phyloP scores from a whole-genome alignment of 2,329 filamentous ascomycete genomes.

The Lasiodiplodia hormozganensis region DNA sequence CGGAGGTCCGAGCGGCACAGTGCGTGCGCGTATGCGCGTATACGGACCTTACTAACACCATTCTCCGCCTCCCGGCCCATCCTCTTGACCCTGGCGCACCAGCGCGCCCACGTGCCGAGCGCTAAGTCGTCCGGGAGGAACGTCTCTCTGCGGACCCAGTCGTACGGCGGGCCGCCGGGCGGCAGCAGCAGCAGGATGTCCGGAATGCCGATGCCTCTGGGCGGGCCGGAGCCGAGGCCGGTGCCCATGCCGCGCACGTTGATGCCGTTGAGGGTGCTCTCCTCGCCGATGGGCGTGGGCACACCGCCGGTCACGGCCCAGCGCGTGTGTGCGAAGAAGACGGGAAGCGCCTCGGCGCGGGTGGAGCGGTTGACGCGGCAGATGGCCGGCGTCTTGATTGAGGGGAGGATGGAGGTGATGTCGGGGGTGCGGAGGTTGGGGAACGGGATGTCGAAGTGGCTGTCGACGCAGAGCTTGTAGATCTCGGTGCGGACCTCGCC shows the following conservation, averaged over 20 bases:
- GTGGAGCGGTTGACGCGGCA: background rate
- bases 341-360: background rate
- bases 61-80: background rate
- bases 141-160: background rate
- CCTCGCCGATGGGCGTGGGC: background rate
- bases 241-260: background rate
- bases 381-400: background rate
- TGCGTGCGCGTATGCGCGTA: background rate
- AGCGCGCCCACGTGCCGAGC: background rate
- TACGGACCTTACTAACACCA: background rate
- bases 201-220: background rate
- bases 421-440: background rate
- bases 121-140: background rate
- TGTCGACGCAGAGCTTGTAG: background rate
- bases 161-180: background rate
- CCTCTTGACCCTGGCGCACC: background rate
- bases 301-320: background rate
- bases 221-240: background rate
- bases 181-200: background rate
- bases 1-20: background rate
- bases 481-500: background rate
- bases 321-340: background rate
- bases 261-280: background rate
- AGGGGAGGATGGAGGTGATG: background rate
- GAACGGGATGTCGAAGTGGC: background rate